Evolutionary conservation across 192 early-diverging fungal genomes (phyloP), one percentile per base, ranked within the genome.

Genomic region (Podila verticillata): DNA sequence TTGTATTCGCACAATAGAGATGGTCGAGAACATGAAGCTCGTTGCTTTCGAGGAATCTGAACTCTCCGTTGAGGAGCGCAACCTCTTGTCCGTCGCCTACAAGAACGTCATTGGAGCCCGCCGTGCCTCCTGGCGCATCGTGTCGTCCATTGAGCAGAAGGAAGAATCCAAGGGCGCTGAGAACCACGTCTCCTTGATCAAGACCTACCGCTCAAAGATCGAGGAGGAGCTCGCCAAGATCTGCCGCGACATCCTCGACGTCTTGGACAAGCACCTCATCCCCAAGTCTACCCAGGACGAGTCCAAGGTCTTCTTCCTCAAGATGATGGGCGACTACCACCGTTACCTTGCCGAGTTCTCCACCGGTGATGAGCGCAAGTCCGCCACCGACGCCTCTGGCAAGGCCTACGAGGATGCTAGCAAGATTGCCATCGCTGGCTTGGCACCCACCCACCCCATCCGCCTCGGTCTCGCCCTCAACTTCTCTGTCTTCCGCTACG

Each of bases 301-400:
- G 89, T 98, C 98, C 77, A 97, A 96, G 90, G 96, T 99, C 84
- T 99, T 99, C 89, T 99, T 98, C 92, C 97, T 94, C 92, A 99
- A 99, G 92, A 98, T 99, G 98, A 97, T 97, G 94, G 98, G 97
- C 68, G 98, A 99, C 85, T 99, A 99, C 91, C 93, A 96, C 91
- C 94, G 98, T 84, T 99, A 99, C 87, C 91, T 99, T 35, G 98
- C 98, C 81, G 98, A 99, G 88, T 99, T 99, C 85, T 90, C 94
- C 74, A 90, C 91, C 36, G 94, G 89, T 66, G 95, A 96, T 74
- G 88, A 91, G 82, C 91, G 96, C 73, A 91, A 94, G 84, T 90
- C 88, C 30, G 92, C 96, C 61, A 91, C 96, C 56, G 87, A 91
- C 54, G 84, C 91, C 57, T 95, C 98, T 62, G 91, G 96, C 87